Conservation (phyloP, 202 grass and related monocot genomes). For the Carex arenaria region DNA sequence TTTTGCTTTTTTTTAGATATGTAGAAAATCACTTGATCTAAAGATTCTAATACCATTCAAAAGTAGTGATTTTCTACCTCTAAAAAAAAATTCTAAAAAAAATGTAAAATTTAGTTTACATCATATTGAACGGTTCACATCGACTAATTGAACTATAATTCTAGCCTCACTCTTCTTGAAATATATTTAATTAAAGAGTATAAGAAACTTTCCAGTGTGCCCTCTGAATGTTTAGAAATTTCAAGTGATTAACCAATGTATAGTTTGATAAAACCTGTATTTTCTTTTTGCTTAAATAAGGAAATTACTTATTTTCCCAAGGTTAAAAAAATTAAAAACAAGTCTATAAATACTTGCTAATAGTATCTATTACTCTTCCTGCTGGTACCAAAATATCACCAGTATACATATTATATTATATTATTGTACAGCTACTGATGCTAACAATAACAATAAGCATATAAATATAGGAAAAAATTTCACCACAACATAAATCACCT, state of each 20-base stretch:
- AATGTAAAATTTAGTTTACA: too few species aligned
- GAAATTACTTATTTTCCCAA: not conserved
- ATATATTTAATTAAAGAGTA: not conserved
- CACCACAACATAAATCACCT: not conserved
- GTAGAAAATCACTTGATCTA: too few species aligned
- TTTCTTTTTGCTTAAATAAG: not conserved
- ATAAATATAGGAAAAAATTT: not conserved
- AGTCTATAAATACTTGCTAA: not conserved
- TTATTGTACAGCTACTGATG: not conserved
- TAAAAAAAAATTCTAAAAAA: too few species aligned
- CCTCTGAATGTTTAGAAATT: not conserved
- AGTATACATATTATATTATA: not conserved
- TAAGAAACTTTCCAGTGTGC: not conserved
- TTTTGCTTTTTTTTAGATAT: too few species aligned
- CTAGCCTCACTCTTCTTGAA: not conserved
- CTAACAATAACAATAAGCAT: not conserved
- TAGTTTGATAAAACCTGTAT: not conserved
- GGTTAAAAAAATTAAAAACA: not conserved
- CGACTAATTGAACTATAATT: too few species aligned
- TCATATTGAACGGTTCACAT: too few species aligned
- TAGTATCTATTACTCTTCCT: not conserved
- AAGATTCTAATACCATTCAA: too few species aligned
- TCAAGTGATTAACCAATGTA: not conserved
- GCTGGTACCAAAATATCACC: not conserved
- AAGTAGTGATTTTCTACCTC: too few species aligned